Evolutionary conservation across 2,329 filamentous ascomycete genomes (phyloP), one percentile per base, ranked within the genome.

Genomic region (Fusarium mexicanum): DNA sequence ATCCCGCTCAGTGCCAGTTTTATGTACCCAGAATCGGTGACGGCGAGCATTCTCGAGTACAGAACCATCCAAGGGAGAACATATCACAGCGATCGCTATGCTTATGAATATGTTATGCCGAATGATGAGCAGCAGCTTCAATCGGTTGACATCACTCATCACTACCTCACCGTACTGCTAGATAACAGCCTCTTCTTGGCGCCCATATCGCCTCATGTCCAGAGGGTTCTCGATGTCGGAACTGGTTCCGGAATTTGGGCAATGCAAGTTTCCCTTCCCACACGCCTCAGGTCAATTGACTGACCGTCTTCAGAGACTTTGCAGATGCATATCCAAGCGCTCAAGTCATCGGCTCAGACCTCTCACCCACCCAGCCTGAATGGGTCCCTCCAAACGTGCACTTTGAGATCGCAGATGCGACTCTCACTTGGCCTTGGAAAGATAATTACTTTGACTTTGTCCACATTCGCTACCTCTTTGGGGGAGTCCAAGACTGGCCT

Each of bases 51-150:
- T 44, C 37, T 77, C 11, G 71, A 77, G 24, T 77, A 77, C 24
- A 75, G 76, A 50, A 72, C 67, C 3, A 73, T 76, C 1, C 73
- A 75, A 31, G 75, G 75, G 17, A 76, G 75, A 5, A 77, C 75
- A 13, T 77, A 73, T 51, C 75, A 77, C 55, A 77, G 76, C 35
- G 75, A 77, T 22, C 72, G 67, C 13, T 62, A 76, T 66, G 47
- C 59, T 14, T 62, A 62, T 11, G 75, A 77, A 9, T 77, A 77
- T 26, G 74, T 77, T 16, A 69, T 67, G 6, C 76, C 75, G 29
- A 77, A 77, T 5, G 76, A 77, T 18, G 75, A 77, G 38, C 71
- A 76, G 43, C 75, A 77, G 58, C 66, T 75, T 8, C 68, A 75
- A 31, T 77, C 75, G 2, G 66, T 76, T 14, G 75, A 77, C 33